Conservation (phyloP, 257 asterid species). For the Rubia yunnanensis region DNA sequence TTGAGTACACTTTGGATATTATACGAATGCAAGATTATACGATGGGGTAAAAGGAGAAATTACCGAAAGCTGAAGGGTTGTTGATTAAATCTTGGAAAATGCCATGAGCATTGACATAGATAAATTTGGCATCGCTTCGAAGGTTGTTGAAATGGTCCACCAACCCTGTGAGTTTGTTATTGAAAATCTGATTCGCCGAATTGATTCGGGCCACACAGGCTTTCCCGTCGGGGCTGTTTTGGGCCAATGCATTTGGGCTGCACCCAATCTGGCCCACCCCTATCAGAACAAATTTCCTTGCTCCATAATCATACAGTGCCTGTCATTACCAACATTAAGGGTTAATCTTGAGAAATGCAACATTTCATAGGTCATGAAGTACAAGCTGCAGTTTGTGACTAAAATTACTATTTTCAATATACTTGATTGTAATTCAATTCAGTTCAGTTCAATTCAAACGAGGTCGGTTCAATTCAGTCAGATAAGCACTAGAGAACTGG, state of each 20-base stretch:
- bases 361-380: too few relatives aligned
- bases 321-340: neutral
- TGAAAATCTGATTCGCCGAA: constrained; percentile 59
- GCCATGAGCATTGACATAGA: constrained; percentile 61
- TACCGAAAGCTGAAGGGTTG: constrained; percentile 69
- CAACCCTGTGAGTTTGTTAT: constrained; percentile 38
- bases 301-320: constrained; percentile 59
- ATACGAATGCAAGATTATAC: too few relatives aligned
- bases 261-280: constrained; percentile 89
- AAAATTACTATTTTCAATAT: too few relatives aligned
- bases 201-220: constrained; percentile 68
- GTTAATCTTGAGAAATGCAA: too few relatives aligned
- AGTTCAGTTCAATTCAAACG: too few relatives aligned
- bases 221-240: constrained; percentile 70
- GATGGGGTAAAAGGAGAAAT: neutral
- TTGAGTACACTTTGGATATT: neutral
- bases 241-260: constrained; percentile 86
- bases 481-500: too few relatives aligned
- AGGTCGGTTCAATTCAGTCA: too few relatives aligned
- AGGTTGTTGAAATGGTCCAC: constrained; percentile 58
- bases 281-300: constrained; percentile 51
- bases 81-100: constrained; percentile 71
- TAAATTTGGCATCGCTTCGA: constrained; percentile 50
- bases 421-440: too few relatives aligned
- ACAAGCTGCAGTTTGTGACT: too few relatives aligned